Percentiles rank a stretch among this genome's conserved stretches.
phyloP scores from a whole-genome alignment of 2,329 filamentous ascomycete genomes.

The Basipetospora chlamydospora region DNA sequence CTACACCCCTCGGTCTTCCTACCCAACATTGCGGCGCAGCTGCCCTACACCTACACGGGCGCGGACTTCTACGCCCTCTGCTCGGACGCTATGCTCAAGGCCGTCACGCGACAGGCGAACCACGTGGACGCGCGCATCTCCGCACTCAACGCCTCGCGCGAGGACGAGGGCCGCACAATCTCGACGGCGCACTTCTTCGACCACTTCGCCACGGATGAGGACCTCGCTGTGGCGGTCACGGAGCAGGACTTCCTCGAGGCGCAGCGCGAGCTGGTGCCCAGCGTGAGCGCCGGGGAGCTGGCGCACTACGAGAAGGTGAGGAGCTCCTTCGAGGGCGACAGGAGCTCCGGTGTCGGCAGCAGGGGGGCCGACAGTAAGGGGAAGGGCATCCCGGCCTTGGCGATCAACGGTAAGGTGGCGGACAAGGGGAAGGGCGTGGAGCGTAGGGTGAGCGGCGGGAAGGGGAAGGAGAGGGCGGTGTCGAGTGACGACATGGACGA shows the following conservation, averaged over 20 bases:
- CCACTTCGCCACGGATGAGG: constrained; percentile 68
- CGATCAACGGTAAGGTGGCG: no score
- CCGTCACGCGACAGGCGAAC: constrained; percentile 78
- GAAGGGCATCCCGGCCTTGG: not conserved
- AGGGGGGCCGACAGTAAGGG: constrained; percentile 13
- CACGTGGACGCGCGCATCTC: constrained; percentile 73
- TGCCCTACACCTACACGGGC: constrained; percentile 94
- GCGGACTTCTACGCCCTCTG: constrained; percentile 95
- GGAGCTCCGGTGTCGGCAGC: constrained; percentile 24
- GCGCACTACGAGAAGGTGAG: constrained; percentile 81
- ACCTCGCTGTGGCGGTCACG: constrained; percentile 74
- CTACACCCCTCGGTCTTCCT: constrained; percentile 70
- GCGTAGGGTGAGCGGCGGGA: not conserved
- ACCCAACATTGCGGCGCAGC: constrained; percentile 51
- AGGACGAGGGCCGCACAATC: constrained; percentile 33
- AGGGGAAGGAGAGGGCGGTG: constrained; percentile 19
- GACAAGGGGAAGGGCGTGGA: constrained; percentile 17
- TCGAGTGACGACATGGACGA: no score
- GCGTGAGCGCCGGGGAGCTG: constrained; percentile 82
- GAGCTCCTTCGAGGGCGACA: constrained; percentile 59
- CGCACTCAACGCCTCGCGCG: constrained; percentile 41
- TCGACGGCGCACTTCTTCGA: constrained; percentile 94
- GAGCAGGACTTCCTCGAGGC: constrained; percentile 80
- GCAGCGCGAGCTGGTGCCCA: constrained; percentile 77
- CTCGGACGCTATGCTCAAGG: constrained; percentile 97